Evolutionary conservation across 371 early-diverging fungal genomes (phyloP).

Genomic region (Mucor piriformis): DNA sequence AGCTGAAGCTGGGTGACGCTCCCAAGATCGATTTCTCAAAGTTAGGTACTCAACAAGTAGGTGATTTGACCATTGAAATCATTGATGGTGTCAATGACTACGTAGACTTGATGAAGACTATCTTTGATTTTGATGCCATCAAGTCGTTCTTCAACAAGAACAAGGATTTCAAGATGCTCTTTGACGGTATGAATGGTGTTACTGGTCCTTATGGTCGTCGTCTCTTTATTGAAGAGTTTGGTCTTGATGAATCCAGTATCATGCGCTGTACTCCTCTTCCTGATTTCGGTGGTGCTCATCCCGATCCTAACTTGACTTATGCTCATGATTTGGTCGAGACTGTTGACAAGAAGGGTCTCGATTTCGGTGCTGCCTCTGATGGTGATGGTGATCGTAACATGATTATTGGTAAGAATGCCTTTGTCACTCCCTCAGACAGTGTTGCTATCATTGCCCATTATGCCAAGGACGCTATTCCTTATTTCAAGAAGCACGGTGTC

Average conservation of each 20-base stretch:
- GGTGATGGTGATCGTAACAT: constrained; percentile 96
- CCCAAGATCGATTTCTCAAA: constrained; percentile 80
- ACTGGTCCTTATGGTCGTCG: constrained; percentile 93
- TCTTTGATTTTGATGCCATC: constrained; percentile 90
- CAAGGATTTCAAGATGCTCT: constrained; percentile 82
- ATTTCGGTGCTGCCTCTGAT: constrained; percentile 95
- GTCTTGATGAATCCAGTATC: constrained; percentile 77
- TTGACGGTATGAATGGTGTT: constrained; percentile 97
- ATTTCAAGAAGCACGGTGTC: constrained; percentile 85
- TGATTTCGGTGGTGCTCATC: constrained; percentile 96
- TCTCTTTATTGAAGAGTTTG: constrained; percentile 89
- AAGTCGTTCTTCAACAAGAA: constrained; percentile 71
- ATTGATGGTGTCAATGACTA: constrained; percentile 92
- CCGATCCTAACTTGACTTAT: constrained; percentile 98
- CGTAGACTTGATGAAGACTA: constrained; percentile 81
- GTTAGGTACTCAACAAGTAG: constrained; percentile 63
- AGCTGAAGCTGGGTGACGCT: constrained; percentile 71
- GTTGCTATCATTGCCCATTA: constrained; percentile 96
- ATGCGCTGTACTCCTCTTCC: constrained; percentile 83
- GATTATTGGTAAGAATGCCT: constrained; percentile 92
- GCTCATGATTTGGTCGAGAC: constrained; percentile 93
- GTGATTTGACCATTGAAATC: constrained; percentile 76
- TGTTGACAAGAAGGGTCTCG: constrained; percentile 77
- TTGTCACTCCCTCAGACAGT: constrained; percentile 97
- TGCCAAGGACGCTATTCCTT: constrained; percentile 84